These are phyloP conservation scores for Ailanthus altissimus DNA, from an alignment of 345 rosid genomes.

Conservation along the genomic window DNA sequence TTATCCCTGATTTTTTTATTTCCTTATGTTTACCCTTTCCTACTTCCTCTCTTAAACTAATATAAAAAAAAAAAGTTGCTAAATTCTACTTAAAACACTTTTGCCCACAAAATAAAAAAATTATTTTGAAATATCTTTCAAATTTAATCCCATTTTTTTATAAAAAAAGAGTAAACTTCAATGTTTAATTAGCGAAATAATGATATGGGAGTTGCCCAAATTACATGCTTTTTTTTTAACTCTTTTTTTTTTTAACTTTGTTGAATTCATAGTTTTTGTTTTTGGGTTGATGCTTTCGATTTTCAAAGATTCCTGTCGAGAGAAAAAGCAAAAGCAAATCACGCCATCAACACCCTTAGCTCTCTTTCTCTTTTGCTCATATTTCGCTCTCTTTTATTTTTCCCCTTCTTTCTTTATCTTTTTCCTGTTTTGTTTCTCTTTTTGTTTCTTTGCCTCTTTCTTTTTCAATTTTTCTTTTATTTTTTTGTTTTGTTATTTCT, in stretches of 20 bases:
- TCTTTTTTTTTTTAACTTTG: conserved; percentile 4
- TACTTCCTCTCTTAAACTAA: no score
- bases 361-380: no score
- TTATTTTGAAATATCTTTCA: no score
- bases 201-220: neutral
- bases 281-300: conserved; percentile 29
- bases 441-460: conserved; percentile 19
- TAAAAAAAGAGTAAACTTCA: neutral
- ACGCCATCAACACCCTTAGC: conserved; percentile 34
- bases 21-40: no score
- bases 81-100: no score
- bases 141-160: neutral
- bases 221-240: neutral
- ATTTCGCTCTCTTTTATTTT: no score
- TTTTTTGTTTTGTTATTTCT: conserved; percentile 25
- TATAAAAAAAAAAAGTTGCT: no score
- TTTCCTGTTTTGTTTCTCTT: conserved; percentile 17
- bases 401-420: no score
- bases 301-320: conserved; percentile 66
- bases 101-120: no score
- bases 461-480: conserved; percentile 53
- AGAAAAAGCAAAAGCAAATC: conserved; percentile 47
- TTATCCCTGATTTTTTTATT: conserved; percentile 23
- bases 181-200: neutral
- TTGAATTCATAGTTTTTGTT: conserved; percentile 10